Conservation (phyloP, 2,329 filamentous ascomycete species). For the Fusarium algeriense region DNA sequence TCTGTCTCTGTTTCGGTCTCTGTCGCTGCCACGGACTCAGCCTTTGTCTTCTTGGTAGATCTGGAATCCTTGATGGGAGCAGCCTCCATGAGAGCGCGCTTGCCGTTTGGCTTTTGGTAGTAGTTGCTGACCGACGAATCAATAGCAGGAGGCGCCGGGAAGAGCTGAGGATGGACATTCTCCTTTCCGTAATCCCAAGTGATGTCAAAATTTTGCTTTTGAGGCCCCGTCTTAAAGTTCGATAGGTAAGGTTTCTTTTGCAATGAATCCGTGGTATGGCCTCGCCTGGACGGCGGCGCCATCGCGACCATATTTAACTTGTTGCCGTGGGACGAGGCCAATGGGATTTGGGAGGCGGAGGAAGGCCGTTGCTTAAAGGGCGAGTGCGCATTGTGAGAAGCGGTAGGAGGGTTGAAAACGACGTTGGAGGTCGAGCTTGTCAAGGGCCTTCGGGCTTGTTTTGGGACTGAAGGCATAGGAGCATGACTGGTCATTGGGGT, state of each 20-base stretch:
- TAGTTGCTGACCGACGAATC: conserved; percentile 65
- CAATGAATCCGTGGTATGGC: conserved; percentile 73
- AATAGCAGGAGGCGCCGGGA: conserved; percentile 61
- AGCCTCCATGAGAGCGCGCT: conserved; percentile 78
- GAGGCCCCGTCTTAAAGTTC: conserved; percentile 68
- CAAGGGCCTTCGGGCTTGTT: conserved; percentile 62
- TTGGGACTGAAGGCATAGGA: conserved; percentile 66
- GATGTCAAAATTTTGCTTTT: conserved; percentile 63
- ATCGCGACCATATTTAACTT: conserved; percentile 76
- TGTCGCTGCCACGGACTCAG: conserved; percentile 56
- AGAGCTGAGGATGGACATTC: conserved; percentile 66
- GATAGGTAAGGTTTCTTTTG: conserved; percentile 74
- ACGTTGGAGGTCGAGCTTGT: conserved; percentile 70
- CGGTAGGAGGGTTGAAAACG: conserved; percentile 72
- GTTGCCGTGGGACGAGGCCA: conserved; percentile 66
- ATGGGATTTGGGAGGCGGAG: conserved; percentile 71
- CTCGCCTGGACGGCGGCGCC: conserved; percentile 70
- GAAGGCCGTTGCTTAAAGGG: conserved; percentile 75
- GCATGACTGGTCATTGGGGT: conserved; percentile 67
- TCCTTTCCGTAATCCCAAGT: conserved; percentile 64
- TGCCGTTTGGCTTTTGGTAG: conserved; percentile 65
- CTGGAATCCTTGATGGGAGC: conserved; percentile 78
- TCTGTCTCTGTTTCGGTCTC: conserved; percentile 7
- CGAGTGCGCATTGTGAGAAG: conserved; percentile 69
- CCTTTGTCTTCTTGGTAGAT: conserved; percentile 75